These are phyloP conservation scores for Alternaria infectoria DNA, from an alignment of 2,329 filamentous ascomycete genomes.

Conservation along the genomic window DNA sequence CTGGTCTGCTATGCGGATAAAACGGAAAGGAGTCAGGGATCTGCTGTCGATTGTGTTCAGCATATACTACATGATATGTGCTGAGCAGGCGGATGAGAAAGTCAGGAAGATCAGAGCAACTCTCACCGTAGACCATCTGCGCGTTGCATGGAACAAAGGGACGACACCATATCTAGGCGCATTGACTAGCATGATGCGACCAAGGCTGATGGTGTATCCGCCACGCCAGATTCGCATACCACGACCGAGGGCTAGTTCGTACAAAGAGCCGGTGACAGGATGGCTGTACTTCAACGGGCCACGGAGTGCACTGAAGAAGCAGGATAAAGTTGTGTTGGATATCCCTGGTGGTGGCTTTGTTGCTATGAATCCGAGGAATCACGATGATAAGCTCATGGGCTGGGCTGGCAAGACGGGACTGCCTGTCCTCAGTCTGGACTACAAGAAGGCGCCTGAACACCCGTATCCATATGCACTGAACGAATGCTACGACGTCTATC, in stretches of 20 bases:
- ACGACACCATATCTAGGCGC: constrained; percentile 84
- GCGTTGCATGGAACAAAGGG: constrained; percentile 94
- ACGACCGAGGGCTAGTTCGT: constrained; percentile 77
- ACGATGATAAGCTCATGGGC: constrained; percentile 90
- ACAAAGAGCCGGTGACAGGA: constrained; percentile 79
- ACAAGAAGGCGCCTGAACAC: constrained; percentile 83
- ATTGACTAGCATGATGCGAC: constrained; percentile 74
- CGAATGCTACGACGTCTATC: constrained; percentile 86
- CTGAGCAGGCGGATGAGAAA: constrained; percentile 95
- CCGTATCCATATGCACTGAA: constrained; percentile 86
- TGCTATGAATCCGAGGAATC: constrained; percentile 92
- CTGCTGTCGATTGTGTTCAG: constrained; percentile 83
- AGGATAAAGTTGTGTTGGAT: constrained; percentile 82
- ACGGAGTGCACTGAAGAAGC: constrained; percentile 74
- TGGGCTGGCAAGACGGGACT: constrained; percentile 90
- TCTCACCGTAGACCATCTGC: constrained; percentile 87
- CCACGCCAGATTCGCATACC: constrained; percentile 85
- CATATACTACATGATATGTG: constrained; percentile 87
- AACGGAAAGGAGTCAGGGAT: constrained; percentile 79
- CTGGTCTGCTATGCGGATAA: constrained; percentile 97
- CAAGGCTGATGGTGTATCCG: constrained; percentile 78
- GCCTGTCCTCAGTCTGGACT: constrained; percentile 91
- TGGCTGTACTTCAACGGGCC: constrained; percentile 97
- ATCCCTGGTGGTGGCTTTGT: constrained; percentile 95
- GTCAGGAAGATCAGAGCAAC: constrained; percentile 87